Conservation (phyloP, 768 basidiomycete species). For the Boletus sp. region DNA sequence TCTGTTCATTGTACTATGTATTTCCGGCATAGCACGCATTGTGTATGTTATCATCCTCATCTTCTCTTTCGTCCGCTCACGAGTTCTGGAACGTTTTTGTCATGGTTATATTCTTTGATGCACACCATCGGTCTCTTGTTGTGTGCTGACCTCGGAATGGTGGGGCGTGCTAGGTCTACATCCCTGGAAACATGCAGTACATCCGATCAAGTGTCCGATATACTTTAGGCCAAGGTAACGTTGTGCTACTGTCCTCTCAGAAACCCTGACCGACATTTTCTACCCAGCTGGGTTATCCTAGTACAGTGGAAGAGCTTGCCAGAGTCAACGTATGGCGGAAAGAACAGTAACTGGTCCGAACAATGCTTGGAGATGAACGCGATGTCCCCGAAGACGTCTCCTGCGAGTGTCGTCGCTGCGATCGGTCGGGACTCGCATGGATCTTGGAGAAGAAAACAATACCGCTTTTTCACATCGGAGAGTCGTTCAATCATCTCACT, state of each 20-base stretch:
- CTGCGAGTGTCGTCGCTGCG: no score
- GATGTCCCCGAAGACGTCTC: no score
- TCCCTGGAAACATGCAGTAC: not conserved
- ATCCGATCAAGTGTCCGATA: no score
- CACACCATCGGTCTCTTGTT: not conserved
- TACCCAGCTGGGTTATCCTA: not conserved
- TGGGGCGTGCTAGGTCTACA: not conserved
- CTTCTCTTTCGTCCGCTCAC: not conserved
- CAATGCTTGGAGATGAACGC: no score
- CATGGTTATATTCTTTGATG: not conserved
- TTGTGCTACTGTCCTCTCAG: no score
- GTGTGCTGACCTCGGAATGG: not conserved
- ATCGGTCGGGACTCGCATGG: not conserved
- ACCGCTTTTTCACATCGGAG: not conserved
- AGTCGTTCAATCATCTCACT: not conserved
- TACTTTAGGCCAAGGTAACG: no score
- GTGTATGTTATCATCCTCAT: not conserved
- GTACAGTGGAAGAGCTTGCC: not conserved
- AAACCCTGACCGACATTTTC: no score
- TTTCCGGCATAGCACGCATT: not conserved
- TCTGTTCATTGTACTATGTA: constrained; percentile 2
- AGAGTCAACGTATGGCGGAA: not conserved
- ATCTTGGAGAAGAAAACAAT: not conserved
- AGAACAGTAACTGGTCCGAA: not conserved
- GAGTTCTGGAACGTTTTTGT: not conserved